Evolutionary conservation across 164 flowering plant genomes (phyloP).

Genomic region (Umbilicus rupestris): DNA sequence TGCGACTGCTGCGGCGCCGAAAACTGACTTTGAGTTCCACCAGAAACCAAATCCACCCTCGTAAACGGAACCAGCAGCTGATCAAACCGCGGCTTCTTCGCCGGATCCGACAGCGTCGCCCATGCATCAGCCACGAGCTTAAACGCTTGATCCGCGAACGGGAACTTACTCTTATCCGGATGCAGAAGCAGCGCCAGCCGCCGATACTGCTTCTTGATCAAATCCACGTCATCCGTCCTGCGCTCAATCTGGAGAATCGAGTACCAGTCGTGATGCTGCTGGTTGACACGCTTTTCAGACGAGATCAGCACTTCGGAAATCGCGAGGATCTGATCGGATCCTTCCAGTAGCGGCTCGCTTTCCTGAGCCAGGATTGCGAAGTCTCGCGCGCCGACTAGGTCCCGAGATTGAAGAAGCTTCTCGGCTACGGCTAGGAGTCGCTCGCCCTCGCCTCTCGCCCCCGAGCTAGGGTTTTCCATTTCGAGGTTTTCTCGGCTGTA

Average conservation of each 20-base stretch:
- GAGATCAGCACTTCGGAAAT: conserved; percentile 66
- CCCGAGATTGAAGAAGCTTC: conserved; percentile 53
- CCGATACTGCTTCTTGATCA: conserved; percentile 50
- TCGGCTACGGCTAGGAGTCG: conserved; percentile 63
- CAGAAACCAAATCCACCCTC: conserved; percentile 20
- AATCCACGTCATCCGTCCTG: conserved; percentile 36
- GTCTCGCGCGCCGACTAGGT: conserved; percentile 45
- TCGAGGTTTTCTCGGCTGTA: neutral
- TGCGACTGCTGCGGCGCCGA: neutral
- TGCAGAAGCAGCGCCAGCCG: conserved; percentile 56
- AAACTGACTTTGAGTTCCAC: neutral
- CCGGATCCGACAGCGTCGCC: conserved; percentile 50
- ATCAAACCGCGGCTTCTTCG: conserved; percentile 48
- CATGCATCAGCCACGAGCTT: conserved; percentile 71
- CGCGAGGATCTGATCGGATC: conserved; percentile 65
- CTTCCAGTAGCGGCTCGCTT: conserved; percentile 47
- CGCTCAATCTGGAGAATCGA: conserved; percentile 50
- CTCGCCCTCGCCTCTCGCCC: conserved; percentile 48
- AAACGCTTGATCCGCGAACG: conserved; percentile 61
- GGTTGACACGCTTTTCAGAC: conserved; percentile 50
- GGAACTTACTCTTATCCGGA: conserved; percentile 59
- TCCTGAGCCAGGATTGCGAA: conserved; percentile 71
- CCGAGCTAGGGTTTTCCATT: conserved; percentile 20
- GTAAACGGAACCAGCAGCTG: conserved; percentile 28
- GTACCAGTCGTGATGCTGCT: conserved; percentile 72